Percentiles rank a stretch among this genome's conserved stretches.
These are phyloP conservation scores for Aspergillus uvarum DNA, from an alignment of 2,329 filamentous ascomycete genomes.

Conservation along the genomic window DNA sequence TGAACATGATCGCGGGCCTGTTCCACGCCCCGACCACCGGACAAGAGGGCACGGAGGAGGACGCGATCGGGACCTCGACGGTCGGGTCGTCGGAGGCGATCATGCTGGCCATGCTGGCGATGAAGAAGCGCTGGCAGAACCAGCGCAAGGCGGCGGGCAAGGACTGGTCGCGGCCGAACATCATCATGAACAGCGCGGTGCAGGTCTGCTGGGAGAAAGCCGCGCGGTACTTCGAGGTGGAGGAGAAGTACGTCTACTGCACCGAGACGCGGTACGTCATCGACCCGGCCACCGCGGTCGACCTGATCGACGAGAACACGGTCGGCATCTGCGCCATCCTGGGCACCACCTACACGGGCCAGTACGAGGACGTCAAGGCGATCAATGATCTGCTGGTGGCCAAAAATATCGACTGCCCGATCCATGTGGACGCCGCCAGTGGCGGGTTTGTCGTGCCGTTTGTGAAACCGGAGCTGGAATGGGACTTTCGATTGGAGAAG, in stretches of 20 bases:
- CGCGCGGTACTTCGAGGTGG: conserved; percentile 71
- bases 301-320: conserved; percentile 73
- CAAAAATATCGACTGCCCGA: conserved; percentile 48
- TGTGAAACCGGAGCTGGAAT: conserved; percentile 33
- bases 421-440: conserved; percentile 50
- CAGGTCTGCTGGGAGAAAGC: conserved; percentile 74
- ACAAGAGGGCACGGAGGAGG: conserved; percentile 47
- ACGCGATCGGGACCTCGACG: conserved; percentile 67
- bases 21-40: conserved; percentile 58
- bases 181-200: conserved; percentile 72
- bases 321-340: conserved; percentile 74
- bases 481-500: conserved; percentile 31
- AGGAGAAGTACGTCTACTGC: conserved; percentile 47
- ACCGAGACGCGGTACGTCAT: conserved; percentile 64
- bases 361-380: conserved; percentile 70
- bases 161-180: conserved; percentile 65
- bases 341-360: conserved; percentile 71
- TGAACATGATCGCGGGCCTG: conserved; percentile 66
- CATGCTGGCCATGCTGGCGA: conserved; percentile 67
- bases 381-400: conserved; percentile 65
- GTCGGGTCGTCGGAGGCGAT: conserved; percentile 72
- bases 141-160: conserved; percentile 60
- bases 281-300: conserved; percentile 62
- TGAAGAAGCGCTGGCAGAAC: conserved; percentile 75
- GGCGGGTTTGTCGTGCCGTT: conserved; percentile 48